These are phyloP conservation scores for Salvia hispanica DNA, from an alignment of 257 asterid genomes.

Conservation along the genomic window DNA sequence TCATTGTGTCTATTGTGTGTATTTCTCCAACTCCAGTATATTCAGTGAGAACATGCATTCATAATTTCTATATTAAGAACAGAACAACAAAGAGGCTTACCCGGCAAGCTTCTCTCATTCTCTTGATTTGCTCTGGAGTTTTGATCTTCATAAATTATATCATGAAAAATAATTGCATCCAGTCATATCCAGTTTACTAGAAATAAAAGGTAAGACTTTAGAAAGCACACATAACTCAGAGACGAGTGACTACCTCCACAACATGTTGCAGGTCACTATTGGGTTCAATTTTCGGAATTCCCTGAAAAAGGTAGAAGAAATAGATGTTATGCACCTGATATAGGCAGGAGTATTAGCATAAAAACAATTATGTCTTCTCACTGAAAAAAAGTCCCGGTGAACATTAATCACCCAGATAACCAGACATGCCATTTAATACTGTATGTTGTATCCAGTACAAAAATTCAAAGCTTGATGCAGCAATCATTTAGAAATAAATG, in stretches of 20 bases:
- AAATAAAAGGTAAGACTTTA: not conserved
- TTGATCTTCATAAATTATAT: slow-evolving; percentile 67
- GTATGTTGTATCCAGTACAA: not conserved
- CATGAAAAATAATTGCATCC: slow-evolving; percentile 30
- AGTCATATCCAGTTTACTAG: slow-evolving; percentile 24
- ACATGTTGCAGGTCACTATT: slow-evolving; percentile 83
- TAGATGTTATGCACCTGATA: slow-evolving; percentile 27
- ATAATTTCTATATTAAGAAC: slow-evolving; percentile 18
- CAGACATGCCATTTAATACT: not conserved
- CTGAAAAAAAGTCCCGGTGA: slow-evolving; percentile 13
- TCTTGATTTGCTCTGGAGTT: slow-evolving; percentile 76
- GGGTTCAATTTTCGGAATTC: slow-evolving; percentile 90
- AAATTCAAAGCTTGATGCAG: slow-evolving; percentile 2
- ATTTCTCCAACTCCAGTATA: slow-evolving; percentile 11
- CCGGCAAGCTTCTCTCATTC: slow-evolving; percentile 90
- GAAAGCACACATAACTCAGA: slow-evolving; percentile 17
- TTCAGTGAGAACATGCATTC: slow-evolving; percentile 12
- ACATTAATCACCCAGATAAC: not conserved
- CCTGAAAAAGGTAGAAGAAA: slow-evolving; percentile 46
- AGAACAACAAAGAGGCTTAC: slow-evolving; percentile 55
- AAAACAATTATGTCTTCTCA: slow-evolving; percentile 7
- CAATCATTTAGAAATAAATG: slow-evolving; percentile 10
- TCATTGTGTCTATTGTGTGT: not conserved
- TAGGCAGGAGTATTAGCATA: not conserved
- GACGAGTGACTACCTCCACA: slow-evolving; percentile 81